Base-by-base conservation (phyloP, 768 basidiomycete species). In the Boletus rufocinnamomeus region DNA sequence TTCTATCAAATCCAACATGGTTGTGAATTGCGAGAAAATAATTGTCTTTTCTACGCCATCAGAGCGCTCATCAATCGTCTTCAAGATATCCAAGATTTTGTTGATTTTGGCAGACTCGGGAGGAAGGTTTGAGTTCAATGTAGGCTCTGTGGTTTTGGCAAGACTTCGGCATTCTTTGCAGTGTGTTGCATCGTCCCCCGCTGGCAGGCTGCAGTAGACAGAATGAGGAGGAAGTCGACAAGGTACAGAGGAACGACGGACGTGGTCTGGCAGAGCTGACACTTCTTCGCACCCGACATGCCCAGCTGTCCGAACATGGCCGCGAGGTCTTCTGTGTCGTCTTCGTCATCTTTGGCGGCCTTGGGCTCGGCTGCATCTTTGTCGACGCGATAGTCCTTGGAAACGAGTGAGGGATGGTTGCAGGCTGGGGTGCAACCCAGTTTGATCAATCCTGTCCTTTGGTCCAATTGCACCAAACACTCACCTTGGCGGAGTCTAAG, bases 1-100 rank as follows among this genome's bases (percentile, higher is more conserved):
- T 73, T 95, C 85, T 46, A 97, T 80, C 56, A 98, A 69, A 71
- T 95, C 86, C 60, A 99, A 76, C 89, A 92, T 86, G 52, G 82
- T 80, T 1, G 96, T 98, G 61, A 93, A 93, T 68, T 97, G 95
- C 0, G 93, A 95, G 70, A 98, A 98, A 23, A 99, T 86, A 62
- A 98, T 98, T 0, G 95, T 96, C 81, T 98, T 99, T 69, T 97
- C 93, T 59, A 77, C 73, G 17, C 79, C 71, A 16, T 82, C 74
- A 13, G 84, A 79, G 52, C 83, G 79, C 49, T 79, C 74, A 17
- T 87, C 82, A 52, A 94, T 85, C 19, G 85, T 80, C 13, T 75
- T 64, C 43, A 99, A 76, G 11, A 98, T 72, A 65, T 88, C 80
- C 49, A 97, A 65, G 40, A 93, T 81, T 82, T 89, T 93, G 34